Evolutionary conservation across 441 rosid species (phyloP).

Genomic region (Arabidopsis lyrata): DNA sequence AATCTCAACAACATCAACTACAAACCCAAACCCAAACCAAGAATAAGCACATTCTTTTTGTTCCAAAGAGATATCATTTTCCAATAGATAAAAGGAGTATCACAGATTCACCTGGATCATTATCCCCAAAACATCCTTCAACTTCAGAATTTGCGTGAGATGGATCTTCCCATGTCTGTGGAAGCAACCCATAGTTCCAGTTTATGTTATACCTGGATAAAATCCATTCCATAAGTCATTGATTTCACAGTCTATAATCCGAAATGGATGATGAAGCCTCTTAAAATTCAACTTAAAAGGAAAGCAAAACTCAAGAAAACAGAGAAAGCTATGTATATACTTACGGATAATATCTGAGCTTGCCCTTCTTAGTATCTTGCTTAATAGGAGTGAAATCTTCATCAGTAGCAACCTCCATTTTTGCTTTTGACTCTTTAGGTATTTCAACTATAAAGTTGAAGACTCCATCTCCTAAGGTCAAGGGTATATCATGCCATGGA

Average conservation of each 20-base stretch:
- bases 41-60: not conserved
- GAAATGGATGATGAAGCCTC: constrained; percentile 16
- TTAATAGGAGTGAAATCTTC: constrained; percentile 94
- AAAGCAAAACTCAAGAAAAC: constrained; percentile 6
- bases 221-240: not conserved
- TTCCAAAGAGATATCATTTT: not conserved
- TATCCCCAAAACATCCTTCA: constrained; percentile 93
- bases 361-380: constrained; percentile 96
- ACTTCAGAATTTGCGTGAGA: constrained; percentile 77
- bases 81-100: not conserved
- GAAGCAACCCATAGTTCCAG: constrained; percentile 99
- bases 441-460: constrained; percentile 91
- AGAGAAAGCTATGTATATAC: constrained; percentile 28
- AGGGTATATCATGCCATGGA: constrained; percentile 96
- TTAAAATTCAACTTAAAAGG: not conserved
- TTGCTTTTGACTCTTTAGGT: constrained; percentile 93
- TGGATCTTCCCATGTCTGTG: constrained; percentile 99
- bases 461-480: constrained; percentile 83
- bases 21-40: constrained; percentile 23
- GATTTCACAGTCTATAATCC: not conserved
- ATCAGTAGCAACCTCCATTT: constrained; percentile 98
- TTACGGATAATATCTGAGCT: constrained; percentile 91
- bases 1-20: constrained; percentile 95
- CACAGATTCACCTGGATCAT: constrained; percentile 77
- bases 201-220: constrained; percentile 78